Conservation (phyloP, 129 eudicot genomes). For the Flaveria linearis region DNA sequence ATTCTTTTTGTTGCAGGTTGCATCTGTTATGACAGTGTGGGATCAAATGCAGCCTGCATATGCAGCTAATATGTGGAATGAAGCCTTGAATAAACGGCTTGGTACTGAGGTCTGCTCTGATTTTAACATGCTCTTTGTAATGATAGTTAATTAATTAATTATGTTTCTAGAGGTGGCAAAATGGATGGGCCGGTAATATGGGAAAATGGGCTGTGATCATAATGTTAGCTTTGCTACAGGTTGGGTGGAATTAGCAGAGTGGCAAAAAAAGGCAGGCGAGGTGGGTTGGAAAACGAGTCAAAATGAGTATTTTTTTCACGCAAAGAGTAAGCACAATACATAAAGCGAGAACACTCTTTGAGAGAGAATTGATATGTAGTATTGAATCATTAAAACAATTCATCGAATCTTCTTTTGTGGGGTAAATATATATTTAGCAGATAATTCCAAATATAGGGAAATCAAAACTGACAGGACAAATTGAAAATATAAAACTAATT, state of each 20-base stretch:
- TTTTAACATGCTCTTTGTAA: slow-evolving; percentile 8
- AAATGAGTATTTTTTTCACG: too few species aligned
- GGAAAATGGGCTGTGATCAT: background rate
- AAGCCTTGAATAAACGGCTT: slow-evolving; percentile 94
- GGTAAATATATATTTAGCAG: too few species aligned
- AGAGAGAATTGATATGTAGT: too few species aligned
- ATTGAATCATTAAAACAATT: too few species aligned
- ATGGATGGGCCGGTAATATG: background rate
- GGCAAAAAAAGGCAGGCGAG: too few species aligned
- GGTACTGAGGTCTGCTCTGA: slow-evolving; percentile 69
- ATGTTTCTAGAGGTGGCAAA: slow-evolving; percentile 2
- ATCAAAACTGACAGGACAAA: background rate
- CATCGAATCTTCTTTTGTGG: too few species aligned
- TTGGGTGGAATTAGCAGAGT: too few species aligned
- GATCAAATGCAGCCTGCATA: slow-evolving; percentile 86
- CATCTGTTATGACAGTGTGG: slow-evolving; percentile 99
- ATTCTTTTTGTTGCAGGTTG: slow-evolving; percentile 61
- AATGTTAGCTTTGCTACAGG: too few species aligned
- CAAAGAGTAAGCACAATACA: too few species aligned
- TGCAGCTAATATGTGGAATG: slow-evolving; percentile 98
- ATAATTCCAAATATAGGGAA: background rate
- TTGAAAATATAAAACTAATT: background rate
- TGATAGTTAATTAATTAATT: background rate
- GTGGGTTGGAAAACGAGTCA: too few species aligned
- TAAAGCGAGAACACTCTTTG: too few species aligned